These are phyloP conservation scores for Pholiota adiposa DNA, from an alignment of 1,284 basidiomycete genomes.

Conservation along the genomic window DNA sequence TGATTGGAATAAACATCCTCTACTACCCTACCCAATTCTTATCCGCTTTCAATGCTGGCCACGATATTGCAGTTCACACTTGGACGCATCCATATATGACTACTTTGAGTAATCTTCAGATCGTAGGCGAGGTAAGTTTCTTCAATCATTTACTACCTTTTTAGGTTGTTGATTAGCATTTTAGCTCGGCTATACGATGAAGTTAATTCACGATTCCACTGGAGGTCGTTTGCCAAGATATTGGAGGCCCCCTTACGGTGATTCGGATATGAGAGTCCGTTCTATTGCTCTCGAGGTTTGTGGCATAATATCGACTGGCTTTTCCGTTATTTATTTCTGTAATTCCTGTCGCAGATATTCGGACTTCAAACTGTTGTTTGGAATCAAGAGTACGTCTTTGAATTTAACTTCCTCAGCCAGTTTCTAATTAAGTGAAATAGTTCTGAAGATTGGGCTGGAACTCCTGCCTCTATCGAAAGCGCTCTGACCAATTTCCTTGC, in stretches of 20 bases:
- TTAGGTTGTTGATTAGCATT: slow-evolving; percentile 3
- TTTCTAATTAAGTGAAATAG: slow-evolving; percentile 35
- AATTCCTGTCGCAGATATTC: slow-evolving; percentile 48
- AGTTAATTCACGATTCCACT: slow-evolving; percentile 82
- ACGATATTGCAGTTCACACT: slow-evolving; percentile 81
- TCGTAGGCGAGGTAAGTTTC: slow-evolving; percentile 64
- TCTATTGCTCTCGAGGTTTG: slow-evolving; percentile 69
- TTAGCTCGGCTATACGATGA: slow-evolving; percentile 80
- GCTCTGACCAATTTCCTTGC: slow-evolving; percentile 60
- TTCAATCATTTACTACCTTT: neutral
- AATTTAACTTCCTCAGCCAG: neutral
- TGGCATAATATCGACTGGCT: neutral
- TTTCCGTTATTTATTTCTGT: neutral
- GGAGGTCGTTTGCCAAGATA: slow-evolving; percentile 73
- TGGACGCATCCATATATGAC: slow-evolving; percentile 86
- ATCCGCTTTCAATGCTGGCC: slow-evolving; percentile 52
- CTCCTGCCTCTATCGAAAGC: slow-evolving; percentile 44
- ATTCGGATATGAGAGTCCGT: slow-evolving; percentile 73
- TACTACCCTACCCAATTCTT: slow-evolving; percentile 57
- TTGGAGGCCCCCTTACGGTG: slow-evolving; percentile 83
- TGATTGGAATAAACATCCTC: slow-evolving; percentile 80
- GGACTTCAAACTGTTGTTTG: slow-evolving; percentile 74
- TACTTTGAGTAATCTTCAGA: slow-evolving; percentile 66
- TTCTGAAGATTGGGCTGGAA: slow-evolving; percentile 69
- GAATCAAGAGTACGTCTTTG: slow-evolving; percentile 71